These are phyloP conservation scores for Juglanconis sp. DNA, from an alignment of 2,329 filamentous ascomycete species.

Conservation along the genomic window DNA sequence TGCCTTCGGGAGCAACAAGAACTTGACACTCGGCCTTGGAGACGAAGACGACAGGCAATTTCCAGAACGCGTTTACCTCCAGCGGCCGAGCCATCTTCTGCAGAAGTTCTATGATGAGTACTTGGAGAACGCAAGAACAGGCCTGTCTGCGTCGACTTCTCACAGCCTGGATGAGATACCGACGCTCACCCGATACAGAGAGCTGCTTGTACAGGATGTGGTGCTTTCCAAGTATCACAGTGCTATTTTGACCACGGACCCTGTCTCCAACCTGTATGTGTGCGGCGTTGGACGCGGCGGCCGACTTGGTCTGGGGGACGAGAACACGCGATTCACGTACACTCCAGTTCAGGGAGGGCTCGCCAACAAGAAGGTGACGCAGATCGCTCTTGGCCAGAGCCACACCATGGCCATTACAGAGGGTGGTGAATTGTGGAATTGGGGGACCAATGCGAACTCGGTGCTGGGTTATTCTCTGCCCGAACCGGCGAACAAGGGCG, in stretches of 20 bases:
- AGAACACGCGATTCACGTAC: constrained; percentile 85
- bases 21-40: constrained; percentile 87
- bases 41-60: constrained; percentile 93
- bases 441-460: constrained; percentile 83
- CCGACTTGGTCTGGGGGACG: constrained; percentile 82
- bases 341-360: constrained; percentile 77
- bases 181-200: constrained; percentile 65
- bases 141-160: constrained; percentile 28
- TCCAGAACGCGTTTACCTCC: constrained; percentile 76
- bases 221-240: constrained; percentile 89
- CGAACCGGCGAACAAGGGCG: constrained; percentile 62
- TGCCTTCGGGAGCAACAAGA: constrained; percentile 95
- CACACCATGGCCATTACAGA: constrained; percentile 83
- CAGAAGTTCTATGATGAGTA: constrained; percentile 70
- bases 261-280: constrained; percentile 85
- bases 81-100: constrained; percentile 74
- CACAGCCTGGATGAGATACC: constrained; percentile 57
- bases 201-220: constrained; percentile 75
- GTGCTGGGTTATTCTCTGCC: constrained; percentile 85
- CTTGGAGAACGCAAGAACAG: constrained; percentile 43
- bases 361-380: constrained; percentile 67
- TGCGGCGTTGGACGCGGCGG: constrained; percentile 91
- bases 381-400: constrained; percentile 85
- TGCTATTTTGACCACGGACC: constrained; percentile 81
- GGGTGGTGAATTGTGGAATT: constrained; percentile 89